Base-by-base conservation (phyloP, 345 rosid species). In the Draba incana region DNA sequence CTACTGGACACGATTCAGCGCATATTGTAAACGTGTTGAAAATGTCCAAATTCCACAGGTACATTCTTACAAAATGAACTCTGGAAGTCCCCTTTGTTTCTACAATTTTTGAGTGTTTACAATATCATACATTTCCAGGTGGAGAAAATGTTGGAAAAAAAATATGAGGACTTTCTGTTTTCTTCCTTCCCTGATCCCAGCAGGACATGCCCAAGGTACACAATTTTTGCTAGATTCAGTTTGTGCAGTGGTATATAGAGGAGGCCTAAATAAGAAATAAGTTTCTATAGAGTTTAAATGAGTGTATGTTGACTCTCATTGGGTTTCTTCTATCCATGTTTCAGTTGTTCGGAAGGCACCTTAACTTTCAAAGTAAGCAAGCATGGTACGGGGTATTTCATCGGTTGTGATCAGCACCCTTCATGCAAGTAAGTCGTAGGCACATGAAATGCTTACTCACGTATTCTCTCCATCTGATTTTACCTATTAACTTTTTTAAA, bases 111-210 rank as follows among this genome's bases (percentile, higher is more conserved):
- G 3, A 28, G 49, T 15, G 56, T 54, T 46, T 44, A 62, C 39
- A 28, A 16, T 37, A 13, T 45, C 56, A 50, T 59, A 54, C 52
- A 44, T 58, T 47, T 75, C n/a, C 85, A 94, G 99, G 97, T 94
- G 82, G 99, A 94, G 81, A 88, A 87, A 79, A 89, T 94, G 96
- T 72, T 94, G 76, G 99, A 87, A 85, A 91, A 82, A 72, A 86
- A 71, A 77, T 91, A 86, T 72, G 91, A 83, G 14, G 81, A 81
- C 64, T 77, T 82, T 77, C 80, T 94, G 86, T 94, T 94, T 79
- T 81, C 92, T 79, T 87, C 88, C 71, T 84, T 91, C 51, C 92
- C 90, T 63, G 77, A 81, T 82, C 81, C 86, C 38, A 81, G 68
- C 44, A 87, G 88, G 83, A 74, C 81, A 1, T 94, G 99, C 80